phyloP scores from a whole-genome alignment of 106 monocot species.

The Acorus gramineus region DNA sequence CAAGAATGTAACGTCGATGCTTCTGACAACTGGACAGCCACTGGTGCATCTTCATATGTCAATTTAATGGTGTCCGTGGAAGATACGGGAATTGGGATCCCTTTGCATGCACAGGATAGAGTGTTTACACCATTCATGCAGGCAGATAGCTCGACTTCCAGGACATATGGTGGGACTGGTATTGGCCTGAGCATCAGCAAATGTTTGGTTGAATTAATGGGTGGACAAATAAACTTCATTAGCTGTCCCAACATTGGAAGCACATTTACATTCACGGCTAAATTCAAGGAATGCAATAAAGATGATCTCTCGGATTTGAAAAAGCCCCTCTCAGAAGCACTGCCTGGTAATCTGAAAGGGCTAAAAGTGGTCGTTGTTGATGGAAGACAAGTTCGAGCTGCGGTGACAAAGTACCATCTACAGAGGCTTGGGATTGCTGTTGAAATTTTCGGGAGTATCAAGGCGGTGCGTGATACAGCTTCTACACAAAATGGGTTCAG shows the following conservation, averaged over 20 bases:
- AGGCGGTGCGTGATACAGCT: slow-evolving; percentile 25
- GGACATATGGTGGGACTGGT: slow-evolving; percentile 93
- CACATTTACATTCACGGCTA: slow-evolving; percentile 86
- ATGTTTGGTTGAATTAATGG: slow-evolving; percentile 94
- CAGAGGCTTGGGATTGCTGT: slow-evolving; percentile 60
- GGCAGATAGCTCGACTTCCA: slow-evolving; percentile 92
- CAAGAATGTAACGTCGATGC: slow-evolving; percentile 8
- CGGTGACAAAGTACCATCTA: slow-evolving; percentile 85
- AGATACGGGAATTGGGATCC: slow-evolving; percentile 93
- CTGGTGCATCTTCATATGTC: slow-evolving; percentile 26
- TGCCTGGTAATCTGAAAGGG: slow-evolving; percentile 60
- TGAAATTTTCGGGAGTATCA: slow-evolving; percentile 34
- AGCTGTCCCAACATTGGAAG: slow-evolving; percentile 75
- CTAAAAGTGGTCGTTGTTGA: slow-evolving; percentile 58
- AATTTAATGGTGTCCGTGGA: slow-evolving; percentile 69
- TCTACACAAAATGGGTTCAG: slow-evolving; percentile 42
- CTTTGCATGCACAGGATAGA: slow-evolving; percentile 70
- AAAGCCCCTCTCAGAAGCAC: slow-evolving; percentile 35
- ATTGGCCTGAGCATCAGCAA: slow-evolving; percentile 97
- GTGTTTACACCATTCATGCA: slow-evolving; percentile 99
- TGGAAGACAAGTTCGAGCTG: slow-evolving; percentile 58
- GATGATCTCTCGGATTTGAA: slow-evolving; percentile 18
- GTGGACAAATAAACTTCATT: slow-evolving; percentile 68
- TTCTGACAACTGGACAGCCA: slow-evolving; percentile 15
- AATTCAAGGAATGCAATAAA: slow-evolving; percentile 32